These are phyloP conservation scores for Colletotrichum sp. DNA, from an alignment of 2,329 filamentous ascomycete species.

Conservation along the genomic window DNA sequence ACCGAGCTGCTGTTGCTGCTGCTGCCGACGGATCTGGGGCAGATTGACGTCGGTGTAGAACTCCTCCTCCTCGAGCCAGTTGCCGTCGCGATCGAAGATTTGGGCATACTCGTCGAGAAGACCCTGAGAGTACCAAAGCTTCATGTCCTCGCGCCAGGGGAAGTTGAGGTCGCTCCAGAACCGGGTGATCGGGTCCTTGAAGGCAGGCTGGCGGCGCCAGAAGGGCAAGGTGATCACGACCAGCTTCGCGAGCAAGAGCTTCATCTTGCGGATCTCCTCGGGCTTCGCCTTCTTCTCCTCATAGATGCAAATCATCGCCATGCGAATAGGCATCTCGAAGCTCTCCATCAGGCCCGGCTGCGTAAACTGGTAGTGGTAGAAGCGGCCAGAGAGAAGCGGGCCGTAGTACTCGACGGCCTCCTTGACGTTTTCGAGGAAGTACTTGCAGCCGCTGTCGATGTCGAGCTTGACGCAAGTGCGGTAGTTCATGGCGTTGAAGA, in stretches of 20 bases:
- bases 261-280: conserved; percentile 7
- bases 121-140: conserved; percentile 4
- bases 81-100: background rate
- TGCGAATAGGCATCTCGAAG: conserved; percentile 13
- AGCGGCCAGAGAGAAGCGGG: background rate
- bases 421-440: background rate
- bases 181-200: background rate
- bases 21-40: background rate
- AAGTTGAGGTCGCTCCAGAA: conserved; percentile 10
- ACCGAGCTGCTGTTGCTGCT: background rate
- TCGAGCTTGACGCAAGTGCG: conserved; percentile 31
- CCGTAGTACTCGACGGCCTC: background rate
- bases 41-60: background rate
- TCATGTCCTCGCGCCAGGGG: conserved; percentile 18
- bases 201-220: background rate
- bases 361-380: conserved; percentile 12
- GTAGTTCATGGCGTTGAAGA: conserved; percentile 37
- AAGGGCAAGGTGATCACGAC: conserved; percentile 8
- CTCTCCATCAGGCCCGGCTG: background rate
- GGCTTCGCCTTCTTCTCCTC: background rate
- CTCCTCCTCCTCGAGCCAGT: background rate
- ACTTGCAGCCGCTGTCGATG: conserved; percentile 24
- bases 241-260: conserved; percentile 2
- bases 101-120: background rate
- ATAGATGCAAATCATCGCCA: conserved; percentile 3